Base-by-base conservation (phyloP, 495 filamentous ascomycete genomes). In the Opeltia flavorubescens region DNA sequence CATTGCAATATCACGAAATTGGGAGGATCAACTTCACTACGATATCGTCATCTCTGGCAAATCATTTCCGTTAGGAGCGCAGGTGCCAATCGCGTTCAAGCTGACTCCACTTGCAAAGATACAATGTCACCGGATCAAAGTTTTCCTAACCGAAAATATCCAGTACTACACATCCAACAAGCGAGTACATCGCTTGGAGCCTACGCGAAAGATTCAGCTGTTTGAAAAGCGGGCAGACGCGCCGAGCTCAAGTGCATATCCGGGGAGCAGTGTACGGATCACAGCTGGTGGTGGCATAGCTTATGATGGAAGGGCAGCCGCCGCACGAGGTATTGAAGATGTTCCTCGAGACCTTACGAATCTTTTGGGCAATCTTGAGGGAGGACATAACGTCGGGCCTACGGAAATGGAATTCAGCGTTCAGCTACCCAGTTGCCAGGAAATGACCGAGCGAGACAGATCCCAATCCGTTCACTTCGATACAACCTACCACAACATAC, bases 11-110 rank as follows among this genome's bases (percentile, higher is more conserved):
- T 95, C 85, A 44, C 72, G 91, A 21, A 89, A 87, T 47, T 98
- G 91, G 91, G 91, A 98, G 56, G 93, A 98, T 56, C 91, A 98
- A 57, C 73, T 98, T 27, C 89, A 95, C 56, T 98, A 98, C 63
- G 91, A 98, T 55, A 98, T 98, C 50, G 85, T 96, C 55, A 95
- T 98, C 50, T 95, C 89, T 3, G 91, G 93, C 43, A 98, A 98
- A 76, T 94, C 89, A 1, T 98, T 98, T 56, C 87, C 91, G 3
- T 70, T 98, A 12, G 93, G 93, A 17, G 72, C 84, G 3, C 86
- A 87, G 55, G 87, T 98, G 21, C 91, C 91, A 12, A 95, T 98
- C 49, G 91, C 93, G 2, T 96, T 98, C 70, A 96, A 95, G 56
- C 71, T 98, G 48, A 98, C 89, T 2, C 91, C 91, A 1, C 65